Evolutionary conservation across 305 asterid genomes (phyloP).

Genomic region (Fraxinus sp.): DNA sequence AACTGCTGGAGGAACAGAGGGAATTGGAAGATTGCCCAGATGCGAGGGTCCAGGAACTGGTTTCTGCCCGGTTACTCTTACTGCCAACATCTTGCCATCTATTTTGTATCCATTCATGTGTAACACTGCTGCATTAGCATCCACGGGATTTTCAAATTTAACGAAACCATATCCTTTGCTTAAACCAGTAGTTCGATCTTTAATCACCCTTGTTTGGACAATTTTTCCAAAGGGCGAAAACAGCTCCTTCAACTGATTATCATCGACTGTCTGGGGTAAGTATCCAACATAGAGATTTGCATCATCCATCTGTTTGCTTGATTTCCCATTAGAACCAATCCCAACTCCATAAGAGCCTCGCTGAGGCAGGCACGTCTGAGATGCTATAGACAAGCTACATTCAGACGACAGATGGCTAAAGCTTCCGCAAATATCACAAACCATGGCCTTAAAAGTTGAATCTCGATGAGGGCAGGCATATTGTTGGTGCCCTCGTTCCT

Average conservation of each 20-base stretch:
- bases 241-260: conserved; percentile 32
- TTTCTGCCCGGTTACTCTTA: conserved; percentile 43
- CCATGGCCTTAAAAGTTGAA: conserved; percentile 34
- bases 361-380: conserved; percentile 23
- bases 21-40: not conserved
- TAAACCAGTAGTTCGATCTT: conserved; percentile 35
- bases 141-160: conserved; percentile 27
- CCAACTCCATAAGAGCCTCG: conserved; percentile 17
- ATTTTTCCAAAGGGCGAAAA: conserved; percentile 43
- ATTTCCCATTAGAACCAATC: conserved; percentile 12
- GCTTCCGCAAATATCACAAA: conserved; percentile 44
- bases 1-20: not conserved
- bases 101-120: conserved; percentile 39
- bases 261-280: conserved; percentile 32
- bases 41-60: conserved; percentile 30
- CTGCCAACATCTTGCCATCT: conserved; percentile 37
- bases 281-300: conserved; percentile 37
- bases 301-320: conserved; percentile 30
- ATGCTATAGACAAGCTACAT: conserved; percentile 30
- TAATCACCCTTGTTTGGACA: conserved; percentile 29
- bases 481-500: conserved; percentile 41
- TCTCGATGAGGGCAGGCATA: conserved; percentile 42
- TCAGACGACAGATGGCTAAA: conserved; percentile 38
- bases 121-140: conserved; percentile 36
- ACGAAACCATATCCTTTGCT: conserved; percentile 49